Percentiles rank a stretch among this genome's conserved stretches.
Conservation (phyloP, 2,329 filamentous ascomycete species). For the Aschersonia sp. region DNA sequence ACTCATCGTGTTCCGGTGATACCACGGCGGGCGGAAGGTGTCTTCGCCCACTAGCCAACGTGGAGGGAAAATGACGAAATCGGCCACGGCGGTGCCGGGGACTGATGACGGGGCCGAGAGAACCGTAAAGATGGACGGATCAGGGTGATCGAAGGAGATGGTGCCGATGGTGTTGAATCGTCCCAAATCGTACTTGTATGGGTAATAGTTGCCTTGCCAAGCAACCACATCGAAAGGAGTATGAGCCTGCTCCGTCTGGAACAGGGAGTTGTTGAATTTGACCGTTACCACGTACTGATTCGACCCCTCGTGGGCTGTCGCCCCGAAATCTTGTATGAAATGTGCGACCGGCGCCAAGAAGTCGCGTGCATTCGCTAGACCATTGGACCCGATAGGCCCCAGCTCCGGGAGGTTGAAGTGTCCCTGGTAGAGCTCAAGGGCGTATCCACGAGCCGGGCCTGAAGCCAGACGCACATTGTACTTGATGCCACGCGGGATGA, state of each 20-base stretch:
- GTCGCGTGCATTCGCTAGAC: constrained; percentile 61
- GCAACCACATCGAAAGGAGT: constrained; percentile 69
- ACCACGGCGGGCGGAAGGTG: constrained; percentile 61
- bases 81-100: constrained; percentile 56
- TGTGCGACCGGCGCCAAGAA: constrained; percentile 59
- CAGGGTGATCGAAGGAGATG: constrained; percentile 63
- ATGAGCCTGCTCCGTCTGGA: constrained; percentile 49
- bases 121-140: constrained; percentile 66
- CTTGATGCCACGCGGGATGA: constrained; percentile 61
- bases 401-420: constrained; percentile 61
- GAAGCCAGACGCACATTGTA: constrained; percentile 55
- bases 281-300: constrained; percentile 29
- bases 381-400: constrained; percentile 59
- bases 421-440: constrained; percentile 59
- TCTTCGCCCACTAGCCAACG: constrained; percentile 57
- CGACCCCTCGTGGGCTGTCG: constrained; percentile 21
- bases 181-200: constrained; percentile 71
- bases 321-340: constrained; percentile 44
- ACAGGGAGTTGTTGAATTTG: constrained; percentile 54
- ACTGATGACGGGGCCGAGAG: constrained; percentile 48
- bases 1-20: constrained; percentile 55
- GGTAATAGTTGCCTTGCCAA: constrained; percentile 71
- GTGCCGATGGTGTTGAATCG: constrained; percentile 63
- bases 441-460: constrained; percentile 55
- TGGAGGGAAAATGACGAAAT: constrained; percentile 63